Base-by-base conservation (phyloP, 1,284 basidiomycete genomes). In the Tilletia setariae region DNA sequence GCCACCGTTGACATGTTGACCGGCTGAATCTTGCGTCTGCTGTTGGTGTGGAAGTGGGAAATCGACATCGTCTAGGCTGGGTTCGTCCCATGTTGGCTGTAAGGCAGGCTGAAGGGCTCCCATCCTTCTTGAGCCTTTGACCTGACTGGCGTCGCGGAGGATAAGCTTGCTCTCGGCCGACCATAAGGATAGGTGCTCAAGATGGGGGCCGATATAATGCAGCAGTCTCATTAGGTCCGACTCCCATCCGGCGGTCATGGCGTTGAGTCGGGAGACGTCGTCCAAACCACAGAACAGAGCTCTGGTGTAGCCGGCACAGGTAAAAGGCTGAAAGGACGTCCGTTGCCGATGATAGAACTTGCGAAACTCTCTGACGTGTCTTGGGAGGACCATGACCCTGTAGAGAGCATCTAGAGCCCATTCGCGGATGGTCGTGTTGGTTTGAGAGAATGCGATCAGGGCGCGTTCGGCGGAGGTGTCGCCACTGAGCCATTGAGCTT, bases 201-300 rank as follows among this genome's bases (percentile, higher is more conserved):
- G 68, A 15, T 72, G 62, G 0, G 76, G 74, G 3, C 80, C 80
- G 47, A 72, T 73, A 49, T 79, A 75, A 66, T 81, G 79, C 13
- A 82, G 67, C 23, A 81, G 65, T 1, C 79, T 71, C 16, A 80
- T 68, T 47, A 82, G 66, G 43, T 79, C 78, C 28, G 76, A 68
- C 46, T 82, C 80, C 80, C 80, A 82, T 28, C 80, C 80, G 1
- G 79, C 76, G 32, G 78, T 79, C 23, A 71, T 73, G 11, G 75
- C 70, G 2, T 79, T 80, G 19, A 80, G 65, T 8, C 74, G 71
- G 15, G 80, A 79, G 4, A 79, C 78, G 40, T 81, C 77, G 63
- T 78, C 76, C 7, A 79, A 56, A 0, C 69, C 76, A 19, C 73
- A 72, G 53, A 80, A 80, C 4, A 79, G 67, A 1, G 72, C 77